These are phyloP conservation scores for Allium fistulosum DNA, from an alignment of 106 monocot genomes.

Conservation along the genomic window DNA sequence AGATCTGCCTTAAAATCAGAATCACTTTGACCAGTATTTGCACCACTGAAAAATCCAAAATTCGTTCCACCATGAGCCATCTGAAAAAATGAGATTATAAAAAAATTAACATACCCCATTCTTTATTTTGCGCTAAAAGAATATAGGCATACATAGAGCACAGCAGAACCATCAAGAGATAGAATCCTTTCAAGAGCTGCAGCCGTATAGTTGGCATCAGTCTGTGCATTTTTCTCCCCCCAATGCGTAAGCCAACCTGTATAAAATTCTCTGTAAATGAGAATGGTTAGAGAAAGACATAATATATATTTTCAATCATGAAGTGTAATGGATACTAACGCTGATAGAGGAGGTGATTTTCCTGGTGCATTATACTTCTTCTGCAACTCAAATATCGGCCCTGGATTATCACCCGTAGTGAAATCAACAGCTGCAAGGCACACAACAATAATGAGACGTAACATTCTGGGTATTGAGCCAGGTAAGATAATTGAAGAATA, in stretches of 20 bases:
- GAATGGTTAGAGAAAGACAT: slow-evolving; percentile 2
- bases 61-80: slow-evolving; percentile 99
- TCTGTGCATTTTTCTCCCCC: slow-evolving; percentile 70
- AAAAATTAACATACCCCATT: not conserved
- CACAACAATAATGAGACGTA: too few relatives aligned
- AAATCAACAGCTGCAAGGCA: slow-evolving; percentile 86
- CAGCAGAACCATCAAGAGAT: slow-evolving; percentile 76
- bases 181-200: slow-evolving; percentile 60
- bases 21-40: slow-evolving; percentile 75
- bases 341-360: slow-evolving; percentile 84
- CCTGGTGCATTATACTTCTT: slow-evolving; percentile 85
- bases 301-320: not conserved
- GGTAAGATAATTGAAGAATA: too few relatives aligned
- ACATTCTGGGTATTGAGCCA: too few relatives aligned
- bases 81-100: slow-evolving; percentile 26
- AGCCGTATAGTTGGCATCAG: slow-evolving; percentile 60
- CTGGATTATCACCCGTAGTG: slow-evolving; percentile 79
- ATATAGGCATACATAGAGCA: slow-evolving; percentile 75
- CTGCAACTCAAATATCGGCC: slow-evolving; percentile 79
- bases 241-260: slow-evolving; percentile 99
- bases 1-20: slow-evolving; percentile 87
- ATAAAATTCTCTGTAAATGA: slow-evolving; percentile 80
- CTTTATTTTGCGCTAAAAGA: not conserved
- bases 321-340: slow-evolving; percentile 36
- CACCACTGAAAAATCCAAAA: slow-evolving; percentile 93